Percentiles rank a stretch among this genome's conserved stretches.
Evolutionary conservation across 495 filamentous ascomycete genomes (phyloP).

Genomic region (Trichoderma gamsii): DNA sequence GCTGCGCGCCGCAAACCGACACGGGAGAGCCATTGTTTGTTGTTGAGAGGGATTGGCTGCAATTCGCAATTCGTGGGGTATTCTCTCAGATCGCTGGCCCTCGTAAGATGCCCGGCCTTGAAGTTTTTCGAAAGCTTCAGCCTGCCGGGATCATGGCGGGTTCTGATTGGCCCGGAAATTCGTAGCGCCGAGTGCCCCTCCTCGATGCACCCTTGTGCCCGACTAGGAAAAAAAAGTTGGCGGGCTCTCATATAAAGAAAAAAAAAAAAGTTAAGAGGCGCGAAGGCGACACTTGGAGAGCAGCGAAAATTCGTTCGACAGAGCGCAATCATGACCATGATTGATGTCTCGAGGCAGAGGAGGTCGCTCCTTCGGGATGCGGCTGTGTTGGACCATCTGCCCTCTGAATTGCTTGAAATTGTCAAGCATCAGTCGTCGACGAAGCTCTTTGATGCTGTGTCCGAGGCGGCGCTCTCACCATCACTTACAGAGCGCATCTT

Average conservation of each 20-base stretch:
- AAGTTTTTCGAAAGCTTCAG: constrained; percentile 17
- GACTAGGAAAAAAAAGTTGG: constrained; percentile 29
- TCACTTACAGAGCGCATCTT: constrained; percentile 62
- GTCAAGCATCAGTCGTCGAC: constrained; percentile 56
- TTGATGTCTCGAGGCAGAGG: constrained; percentile 39
- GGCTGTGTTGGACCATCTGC: constrained; percentile 48
- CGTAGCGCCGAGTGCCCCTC: constrained; percentile 8
- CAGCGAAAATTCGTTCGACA: constrained; percentile 19
- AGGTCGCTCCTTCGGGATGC: constrained; percentile 32
- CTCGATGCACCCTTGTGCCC: constrained; percentile 2
- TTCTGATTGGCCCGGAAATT: constrained; percentile 17
- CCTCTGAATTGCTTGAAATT: constrained; percentile 57
- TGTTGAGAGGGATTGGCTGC: constrained; percentile 20
- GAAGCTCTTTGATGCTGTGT: constrained; percentile 64
- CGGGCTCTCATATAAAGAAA: constrained; percentile 14
- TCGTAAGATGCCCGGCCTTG: constrained; percentile 1
- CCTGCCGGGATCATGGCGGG: background rate
- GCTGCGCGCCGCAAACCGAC: constrained; percentile 52
- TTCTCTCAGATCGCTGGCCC: background rate
- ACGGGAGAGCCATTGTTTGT: constrained; percentile 49
- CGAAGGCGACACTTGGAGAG: background rate
- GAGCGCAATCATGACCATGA: constrained; percentile 34
- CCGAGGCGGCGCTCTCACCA: constrained; percentile 59
- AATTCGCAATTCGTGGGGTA: constrained; percentile 14
- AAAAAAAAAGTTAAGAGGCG: background rate